Conservation (phyloP, 129 eudicot genomes). For the Rutidosis leptorrhynchoides region DNA sequence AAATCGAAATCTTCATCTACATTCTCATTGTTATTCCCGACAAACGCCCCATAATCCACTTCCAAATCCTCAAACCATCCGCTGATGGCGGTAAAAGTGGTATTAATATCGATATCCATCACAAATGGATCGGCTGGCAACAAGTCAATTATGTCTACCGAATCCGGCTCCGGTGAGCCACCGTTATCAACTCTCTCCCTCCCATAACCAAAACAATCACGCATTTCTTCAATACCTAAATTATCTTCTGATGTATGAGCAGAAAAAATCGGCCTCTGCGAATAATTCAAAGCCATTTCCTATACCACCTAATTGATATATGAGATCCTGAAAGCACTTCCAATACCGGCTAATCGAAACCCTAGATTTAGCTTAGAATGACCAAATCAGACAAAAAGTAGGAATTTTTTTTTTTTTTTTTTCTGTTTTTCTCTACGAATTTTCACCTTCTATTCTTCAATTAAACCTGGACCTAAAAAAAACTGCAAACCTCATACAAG, state of each 20-base stretch:
- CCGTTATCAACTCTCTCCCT: constrained; percentile 43
- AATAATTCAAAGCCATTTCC: constrained; percentile 79
- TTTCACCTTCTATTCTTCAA: background rate
- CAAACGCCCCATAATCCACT: constrained; percentile 48
- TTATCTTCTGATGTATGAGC: constrained; percentile 50
- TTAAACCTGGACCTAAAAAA: constrained; percentile 7
- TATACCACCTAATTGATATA: constrained; percentile 6
- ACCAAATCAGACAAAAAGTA: constrained; percentile 26
- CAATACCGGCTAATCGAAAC: too few relatives aligned
- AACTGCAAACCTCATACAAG: constrained; percentile 35
- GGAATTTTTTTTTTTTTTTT: constrained; percentile 11
- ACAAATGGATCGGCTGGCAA: constrained; percentile 88
- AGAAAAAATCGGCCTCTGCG: constrained; percentile 62
- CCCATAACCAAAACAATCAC: constrained; percentile 39
- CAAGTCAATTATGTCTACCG: constrained; percentile 53
- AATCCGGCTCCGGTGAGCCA: constrained; percentile 39
- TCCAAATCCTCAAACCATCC: constrained; percentile 79
- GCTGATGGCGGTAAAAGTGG: constrained; percentile 66
- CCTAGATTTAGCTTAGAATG: constrained; percentile 26
- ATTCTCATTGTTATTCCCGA: constrained; percentile 29
- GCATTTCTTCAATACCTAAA: constrained; percentile 30
- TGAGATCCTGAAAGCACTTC: background rate
- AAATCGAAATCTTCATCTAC: constrained; percentile 41
- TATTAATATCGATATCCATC: constrained; percentile 60
- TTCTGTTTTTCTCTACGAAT: background rate